Evolutionary conservation across 495 filamentous ascomycete genomes (phyloP).

Genomic region (Melanomma pulvis-pyrius): DNA sequence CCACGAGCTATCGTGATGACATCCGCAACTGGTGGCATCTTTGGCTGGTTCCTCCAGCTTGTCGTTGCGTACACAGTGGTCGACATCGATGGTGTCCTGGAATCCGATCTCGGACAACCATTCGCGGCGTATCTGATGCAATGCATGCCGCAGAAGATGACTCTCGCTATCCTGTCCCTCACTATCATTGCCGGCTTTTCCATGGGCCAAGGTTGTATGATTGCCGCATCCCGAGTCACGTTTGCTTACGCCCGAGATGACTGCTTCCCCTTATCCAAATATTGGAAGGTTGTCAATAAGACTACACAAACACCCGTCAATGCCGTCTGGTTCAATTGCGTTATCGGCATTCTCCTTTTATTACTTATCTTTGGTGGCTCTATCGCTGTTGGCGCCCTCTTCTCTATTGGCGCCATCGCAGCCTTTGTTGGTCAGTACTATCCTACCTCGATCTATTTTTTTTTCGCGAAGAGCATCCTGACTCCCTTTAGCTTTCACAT

Average conservation of each 20-base stretch:
- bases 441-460: background rate
- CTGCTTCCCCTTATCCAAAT: constrained; percentile 64
- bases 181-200: constrained; percentile 78
- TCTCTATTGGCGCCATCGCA: constrained; percentile 75
- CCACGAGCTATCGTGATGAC: constrained; percentile 79
- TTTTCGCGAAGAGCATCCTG: background rate
- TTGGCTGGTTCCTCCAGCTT: constrained; percentile 76
- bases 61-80: constrained; percentile 80
- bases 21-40: constrained; percentile 64
- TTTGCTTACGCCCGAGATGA: constrained; percentile 81
- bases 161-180: constrained; percentile 67
- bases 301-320: constrained; percentile 74
- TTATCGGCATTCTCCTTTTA: constrained; percentile 65
- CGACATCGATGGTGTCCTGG: constrained; percentile 63
- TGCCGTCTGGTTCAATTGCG: constrained; percentile 72
- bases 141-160: constrained; percentile 65
- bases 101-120: constrained; percentile 70
- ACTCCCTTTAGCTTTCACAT: constrained; percentile 60
- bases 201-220: constrained; percentile 85
- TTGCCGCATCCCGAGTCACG: constrained; percentile 75
- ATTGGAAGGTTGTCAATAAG: constrained; percentile 68
- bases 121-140: constrained; percentile 77
- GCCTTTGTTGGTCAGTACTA: constrained; percentile 53
- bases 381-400: constrained; percentile 71
- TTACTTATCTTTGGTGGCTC: constrained; percentile 70